A percentile compares a stretch with the other conserved stretches of the same genome.
Conservation (phyloP, 148 eudicot genomes). For the Chenopodium formosanum region DNA sequence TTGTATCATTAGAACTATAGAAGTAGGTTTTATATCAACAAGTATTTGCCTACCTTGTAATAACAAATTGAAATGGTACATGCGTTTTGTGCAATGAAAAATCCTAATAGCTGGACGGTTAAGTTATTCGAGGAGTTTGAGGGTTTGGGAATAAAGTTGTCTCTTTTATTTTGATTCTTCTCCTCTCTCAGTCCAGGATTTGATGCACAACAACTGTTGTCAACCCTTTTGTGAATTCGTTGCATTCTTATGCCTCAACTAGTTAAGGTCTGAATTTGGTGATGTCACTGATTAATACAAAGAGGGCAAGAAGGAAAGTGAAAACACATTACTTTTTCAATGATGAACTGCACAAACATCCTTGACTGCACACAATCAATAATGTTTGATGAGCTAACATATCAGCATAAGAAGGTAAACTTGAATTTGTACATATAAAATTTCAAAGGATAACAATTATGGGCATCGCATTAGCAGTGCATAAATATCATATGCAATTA, state of each 20-base stretch:
- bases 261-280: no score
- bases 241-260: no score
- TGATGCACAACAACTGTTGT: no score
- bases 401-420: not conserved
- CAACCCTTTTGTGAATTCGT: no score
- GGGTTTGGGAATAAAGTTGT: not conserved
- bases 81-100: not conserved
- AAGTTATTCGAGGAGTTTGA: not conserved
- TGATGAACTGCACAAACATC: not conserved
- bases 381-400: not conserved
- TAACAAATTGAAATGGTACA: not conserved
- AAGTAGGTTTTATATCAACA: not conserved
- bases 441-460: not conserved
- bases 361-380: not conserved
- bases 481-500: not conserved
- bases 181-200: no score
- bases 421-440: not conserved
- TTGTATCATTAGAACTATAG: not conserved
- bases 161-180: no score
- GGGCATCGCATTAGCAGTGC: not conserved
- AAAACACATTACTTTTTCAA: not conserved
- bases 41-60: not conserved
- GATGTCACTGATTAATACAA: no score
- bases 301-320: no score
- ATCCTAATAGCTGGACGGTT: no score